A percentile compares a stretch with the other conserved stretches of the same genome.
Evolutionary conservation across 768 basidiomycete species (phyloP).

Genomic region (Suillus placidus): DNA sequence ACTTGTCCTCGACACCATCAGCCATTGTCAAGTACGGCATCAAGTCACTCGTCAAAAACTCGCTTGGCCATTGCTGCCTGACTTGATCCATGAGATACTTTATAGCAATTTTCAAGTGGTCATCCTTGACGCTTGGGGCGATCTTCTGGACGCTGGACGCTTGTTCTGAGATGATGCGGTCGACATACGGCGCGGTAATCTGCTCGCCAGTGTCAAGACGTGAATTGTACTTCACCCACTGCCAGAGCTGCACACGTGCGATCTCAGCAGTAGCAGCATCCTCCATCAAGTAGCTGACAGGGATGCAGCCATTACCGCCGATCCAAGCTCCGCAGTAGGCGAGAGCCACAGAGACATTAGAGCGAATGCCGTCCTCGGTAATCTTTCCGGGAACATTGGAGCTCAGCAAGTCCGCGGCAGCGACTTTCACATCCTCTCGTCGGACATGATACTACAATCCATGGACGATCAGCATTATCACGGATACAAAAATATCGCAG

Average conservation of each 20-base stretch:
- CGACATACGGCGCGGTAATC: slow-evolving; percentile 73
- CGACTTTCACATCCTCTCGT: slow-evolving; percentile 87
- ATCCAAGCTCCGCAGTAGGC: slow-evolving; percentile 98
- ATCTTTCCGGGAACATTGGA: slow-evolving; percentile 83
- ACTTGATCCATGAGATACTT: slow-evolving; percentile 84
- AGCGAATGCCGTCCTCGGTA: slow-evolving; percentile 83
- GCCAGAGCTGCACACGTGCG: slow-evolving; percentile 97
- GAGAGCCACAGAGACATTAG: slow-evolving; percentile 85
- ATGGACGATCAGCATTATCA: background rate
- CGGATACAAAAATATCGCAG: background rate
- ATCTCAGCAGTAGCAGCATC: slow-evolving; percentile 99
- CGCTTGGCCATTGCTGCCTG: slow-evolving; percentile 82
- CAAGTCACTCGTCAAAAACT: slow-evolving; percentile 95
- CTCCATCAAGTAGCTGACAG: slow-evolving; percentile 95
- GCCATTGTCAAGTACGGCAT: slow-evolving; percentile 80
- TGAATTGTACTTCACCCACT: slow-evolving; percentile 86
- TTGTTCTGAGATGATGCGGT: slow-evolving; percentile 64
- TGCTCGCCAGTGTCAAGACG: slow-evolving; percentile 68
- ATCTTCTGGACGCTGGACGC: slow-evolving; percentile 62
- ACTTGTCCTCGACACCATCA: slow-evolving; percentile 72
- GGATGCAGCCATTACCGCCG: slow-evolving; percentile 96
- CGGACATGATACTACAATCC: slow-evolving; percentile 80
- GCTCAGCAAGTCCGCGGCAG: slow-evolving; percentile 84
- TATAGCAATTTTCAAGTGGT: slow-evolving; percentile 72
- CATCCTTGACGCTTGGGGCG: slow-evolving; percentile 64